Evolutionary conservation across 2,329 filamentous ascomycete genomes (phyloP), one percentile per base, ranked within the genome.

Genomic region (Metarhizium sp.): DNA sequence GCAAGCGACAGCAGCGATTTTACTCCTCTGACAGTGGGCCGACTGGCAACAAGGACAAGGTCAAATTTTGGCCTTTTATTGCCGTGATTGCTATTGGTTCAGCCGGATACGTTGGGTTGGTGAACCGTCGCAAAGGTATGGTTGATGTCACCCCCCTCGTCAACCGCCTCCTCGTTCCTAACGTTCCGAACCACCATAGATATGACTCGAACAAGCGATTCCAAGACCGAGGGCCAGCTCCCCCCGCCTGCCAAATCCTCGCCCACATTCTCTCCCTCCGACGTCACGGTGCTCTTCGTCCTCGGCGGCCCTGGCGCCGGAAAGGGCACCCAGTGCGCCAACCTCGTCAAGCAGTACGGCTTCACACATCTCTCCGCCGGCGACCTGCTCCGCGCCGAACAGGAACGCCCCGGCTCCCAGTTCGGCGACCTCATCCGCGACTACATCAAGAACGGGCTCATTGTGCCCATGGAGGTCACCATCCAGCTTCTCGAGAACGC

Each of bases 401-500:
- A 97, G 75, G 80, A 92, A 67, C 88, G 92, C 4, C 80, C 83
- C 0, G 92, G 90, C 56, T 90, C 85, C 61, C 79, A 96, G 72
- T 97, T 95, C 70, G 94, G 94, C 69, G 84, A 91, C 61, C 80
- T 97, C 75, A 99, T 99, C 80, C 87, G 87, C 70, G 81, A 87
- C 63, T 92, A 94, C 76, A 99, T 99, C 78, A 89, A 87, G 68
- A 87, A 99, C 69, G 94, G 94, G 57, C 85, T 85, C 64, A 99
- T 99, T 71, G 94, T 99, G 60, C 94, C 94, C n/a, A 95, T 96
- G 90, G 92, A 97, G 72, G 91, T 97, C 52, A 99, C 94, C 5
- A 87, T 99, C 57, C 87, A 92, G 65, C 76, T 99, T 40, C 81
- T 99, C 47, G 92, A 96, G 74, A 95, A 96, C 72, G 90, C 92